phyloP scores from a whole-genome alignment of 2,329 filamentous ascomycete species.

The Cercospora brassicicola region DNA sequence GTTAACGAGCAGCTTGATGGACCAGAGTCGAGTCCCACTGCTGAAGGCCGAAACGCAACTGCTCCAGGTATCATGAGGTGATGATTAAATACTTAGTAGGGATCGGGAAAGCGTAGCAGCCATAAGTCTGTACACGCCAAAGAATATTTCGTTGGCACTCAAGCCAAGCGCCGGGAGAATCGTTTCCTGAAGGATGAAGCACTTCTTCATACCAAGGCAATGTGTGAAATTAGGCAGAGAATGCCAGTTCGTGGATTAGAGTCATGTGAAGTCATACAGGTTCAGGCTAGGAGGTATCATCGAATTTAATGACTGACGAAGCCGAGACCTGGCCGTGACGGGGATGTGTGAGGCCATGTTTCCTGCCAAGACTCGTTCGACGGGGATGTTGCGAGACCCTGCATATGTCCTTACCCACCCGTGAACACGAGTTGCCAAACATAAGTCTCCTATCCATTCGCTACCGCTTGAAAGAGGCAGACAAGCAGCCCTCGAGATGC shows the following conservation, averaged over 20 bases:
- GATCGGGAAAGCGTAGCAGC: neutral
- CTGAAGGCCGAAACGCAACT: neutral
- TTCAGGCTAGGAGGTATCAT: neutral
- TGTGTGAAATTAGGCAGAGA: no score
- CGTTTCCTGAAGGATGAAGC: neutral
- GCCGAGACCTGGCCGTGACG: neutral
- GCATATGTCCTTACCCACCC: neutral
- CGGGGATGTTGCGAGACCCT: conserved; percentile 2
- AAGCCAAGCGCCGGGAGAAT: neutral
- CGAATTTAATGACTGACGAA: neutral
- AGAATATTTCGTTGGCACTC: neutral
- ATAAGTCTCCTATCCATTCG: neutral
- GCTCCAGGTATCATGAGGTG: conserved; percentile 10
- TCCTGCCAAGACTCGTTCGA: neutral
- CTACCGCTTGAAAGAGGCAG: neutral
- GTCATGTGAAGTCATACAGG: neutral
- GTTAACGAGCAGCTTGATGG: conserved; percentile 43
- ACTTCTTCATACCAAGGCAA: neutral
- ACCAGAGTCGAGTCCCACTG: conserved; percentile 2
- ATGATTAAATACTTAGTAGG: neutral
- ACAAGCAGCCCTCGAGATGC: neutral
- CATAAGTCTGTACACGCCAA: neutral
- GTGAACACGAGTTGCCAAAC: neutral
- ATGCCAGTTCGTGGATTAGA: neutral
- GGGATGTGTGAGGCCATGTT: neutral